Evolutionary conservation across 768 basidiomycete genomes (phyloP), one percentile per base, ranked within the genome.

Genomic region (Lactifluus hygrophoroides): DNA sequence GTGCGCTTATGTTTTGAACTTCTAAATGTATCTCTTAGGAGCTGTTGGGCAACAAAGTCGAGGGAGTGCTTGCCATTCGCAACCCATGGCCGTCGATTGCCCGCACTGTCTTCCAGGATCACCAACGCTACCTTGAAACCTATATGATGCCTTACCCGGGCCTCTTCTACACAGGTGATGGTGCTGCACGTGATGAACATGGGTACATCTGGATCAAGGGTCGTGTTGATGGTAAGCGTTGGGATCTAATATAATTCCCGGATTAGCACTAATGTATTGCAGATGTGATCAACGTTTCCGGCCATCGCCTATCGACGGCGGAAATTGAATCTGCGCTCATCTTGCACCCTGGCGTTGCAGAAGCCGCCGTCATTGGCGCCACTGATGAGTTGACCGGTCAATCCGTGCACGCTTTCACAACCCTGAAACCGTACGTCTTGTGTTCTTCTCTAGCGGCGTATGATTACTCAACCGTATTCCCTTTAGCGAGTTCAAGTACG

Each of bases 181-280:
- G 95, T 44, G 95, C 94, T 28, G 87, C 88, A 14, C 82, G 95
- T 21, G 96, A 98, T 68, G 84, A 87, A 64, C 85, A 98, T 65
- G 96, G 95, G 2, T 98, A 99, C 75, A 89, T 95, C 69, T 98
- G 96, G 95, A 97, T 99, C 73, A 93, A 93, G 72, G 96, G 95
- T 51, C 84, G 96, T 64, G 83, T 98, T 50, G 96, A 99, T 71
- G 94, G 88, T 82, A 78, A 64, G 73, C 79, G 38, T 9, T 46
- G 13, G 21, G 38, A 43, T 23, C 19, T 64, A 42, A 38, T 16
- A 25, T 32, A 5, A 28, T 58, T 19, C 56, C 7, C 49, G 43
- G 23, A 52, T 58, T 45, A 34, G 21, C 19, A 52, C 40, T 16
- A 17, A 46, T 38, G 28, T 57, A 35, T 19, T n/a, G 13, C 65